phyloP scores from a whole-genome alignment of 2,329 filamentous ascomycete genomes.

The Arthrobotrys conoides region DNA sequence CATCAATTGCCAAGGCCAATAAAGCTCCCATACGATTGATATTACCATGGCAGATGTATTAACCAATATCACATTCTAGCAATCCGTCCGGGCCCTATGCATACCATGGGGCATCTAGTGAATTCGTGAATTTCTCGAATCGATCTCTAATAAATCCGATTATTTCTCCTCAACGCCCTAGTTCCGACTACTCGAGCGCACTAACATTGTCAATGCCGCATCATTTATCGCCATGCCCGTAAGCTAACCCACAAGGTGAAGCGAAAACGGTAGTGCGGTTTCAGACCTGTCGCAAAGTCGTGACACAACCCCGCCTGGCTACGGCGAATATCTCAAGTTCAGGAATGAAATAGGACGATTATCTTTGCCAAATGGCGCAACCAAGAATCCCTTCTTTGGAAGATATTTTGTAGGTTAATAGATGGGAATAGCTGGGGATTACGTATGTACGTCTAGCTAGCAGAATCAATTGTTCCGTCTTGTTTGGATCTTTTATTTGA shows the following conservation, averaged over 20 bases:
- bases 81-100: too few species aligned
- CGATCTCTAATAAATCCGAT: not conserved
- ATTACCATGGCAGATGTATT: too few species aligned
- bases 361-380: slow-evolving; percentile 15
- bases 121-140: too few species aligned
- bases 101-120: too few species aligned
- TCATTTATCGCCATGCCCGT: not conserved
- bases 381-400: not conserved
- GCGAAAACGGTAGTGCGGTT: slow-evolving; percentile 29
- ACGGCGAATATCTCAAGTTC: slow-evolving; percentile 24
- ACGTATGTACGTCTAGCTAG: not conserved
- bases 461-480: too few species aligned
- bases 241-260: slow-evolving; percentile 7
- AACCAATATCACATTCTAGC: too few species aligned
- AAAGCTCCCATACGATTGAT: too few species aligned
- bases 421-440: not conserved
- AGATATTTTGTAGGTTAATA: not conserved
- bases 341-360: slow-evolving; percentile 1
- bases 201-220: slow-evolving; percentile 7
- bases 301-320: slow-evolving; percentile 7
- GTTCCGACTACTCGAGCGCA: not conserved
- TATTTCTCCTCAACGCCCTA: not conserved
- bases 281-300: slow-evolving; percentile 30
- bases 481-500: too few species aligned
- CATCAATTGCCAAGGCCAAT: too few species aligned